phyloP scores from a whole-genome alignment of 768 basidiomycete species.

The Coprinopsis sp. region DNA sequence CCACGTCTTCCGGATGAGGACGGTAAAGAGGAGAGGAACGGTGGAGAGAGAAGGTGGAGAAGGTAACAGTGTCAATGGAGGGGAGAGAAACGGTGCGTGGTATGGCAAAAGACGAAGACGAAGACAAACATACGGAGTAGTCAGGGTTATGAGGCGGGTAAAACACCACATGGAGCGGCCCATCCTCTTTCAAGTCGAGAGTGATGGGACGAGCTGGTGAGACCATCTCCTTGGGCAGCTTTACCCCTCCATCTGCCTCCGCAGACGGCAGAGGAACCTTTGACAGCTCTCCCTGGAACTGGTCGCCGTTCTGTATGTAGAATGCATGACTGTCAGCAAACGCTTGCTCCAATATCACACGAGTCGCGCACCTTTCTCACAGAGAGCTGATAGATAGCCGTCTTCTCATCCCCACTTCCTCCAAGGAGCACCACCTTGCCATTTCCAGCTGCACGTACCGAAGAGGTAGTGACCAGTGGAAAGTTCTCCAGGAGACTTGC shows the following conservation, averaged over 20 bases:
- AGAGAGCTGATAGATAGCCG: constrained; percentile 31
- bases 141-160: constrained; percentile 63
- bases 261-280: constrained; percentile 6
- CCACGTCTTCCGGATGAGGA: no score
- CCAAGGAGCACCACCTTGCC: constrained; percentile 40
- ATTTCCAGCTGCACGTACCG: constrained; percentile 17
- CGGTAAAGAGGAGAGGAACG: no score
- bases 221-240: constrained; percentile 28
- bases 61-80: no score
- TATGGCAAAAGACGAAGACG: no score
- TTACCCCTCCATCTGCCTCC: no score
- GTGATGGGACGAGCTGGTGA: constrained; percentile 47
- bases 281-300: no score
- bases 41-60: no score
- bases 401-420: constrained; percentile 32
- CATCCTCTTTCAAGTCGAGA: constrained; percentile 28
- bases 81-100: no score
- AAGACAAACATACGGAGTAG: no score
- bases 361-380: constrained; percentile 11
- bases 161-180: constrained; percentile 55
- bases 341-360: no score
- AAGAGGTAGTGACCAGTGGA: constrained; percentile 31
- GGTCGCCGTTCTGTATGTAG: no score
- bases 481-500: constrained; percentile 39
- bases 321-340: no score